These are phyloP conservation scores for Suhomyces terraborum DNA, from an alignment of 1,139 yeast species.

Conservation along the genomic window DNA sequence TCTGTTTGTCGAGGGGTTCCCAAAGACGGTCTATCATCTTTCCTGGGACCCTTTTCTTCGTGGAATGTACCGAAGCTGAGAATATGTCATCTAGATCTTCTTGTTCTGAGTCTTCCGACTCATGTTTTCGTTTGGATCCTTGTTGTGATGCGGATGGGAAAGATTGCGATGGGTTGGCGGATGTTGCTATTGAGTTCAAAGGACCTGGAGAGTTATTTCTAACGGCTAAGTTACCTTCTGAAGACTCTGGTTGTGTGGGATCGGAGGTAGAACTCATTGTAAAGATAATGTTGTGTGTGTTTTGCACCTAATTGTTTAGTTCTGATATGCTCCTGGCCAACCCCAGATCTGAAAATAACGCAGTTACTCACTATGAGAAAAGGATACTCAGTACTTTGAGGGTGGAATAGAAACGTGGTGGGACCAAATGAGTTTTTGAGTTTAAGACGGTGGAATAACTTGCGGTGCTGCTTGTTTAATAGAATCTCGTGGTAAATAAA, in stretches of 20 bases:
- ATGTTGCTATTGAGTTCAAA: background rate
- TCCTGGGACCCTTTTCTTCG: constrained; percentile 29
- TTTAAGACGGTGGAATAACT: too few species aligned
- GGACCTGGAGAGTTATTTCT: background rate
- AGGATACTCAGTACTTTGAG: too few species aligned
- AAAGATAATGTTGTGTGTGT: background rate
- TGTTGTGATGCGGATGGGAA: background rate
- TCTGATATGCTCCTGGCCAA: too few species aligned
- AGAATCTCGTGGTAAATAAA: too few species aligned
- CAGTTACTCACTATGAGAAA: too few species aligned
- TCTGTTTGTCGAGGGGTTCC: constrained; percentile 31
- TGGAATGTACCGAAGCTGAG: constrained; percentile 15
- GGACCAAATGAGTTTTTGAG: too few species aligned
- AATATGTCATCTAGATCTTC: constrained; percentile 3
- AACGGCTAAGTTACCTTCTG: too few species aligned
- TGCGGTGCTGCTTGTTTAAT: too few species aligned
- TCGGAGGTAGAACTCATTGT: constrained; percentile 1
- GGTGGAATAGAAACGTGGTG: too few species aligned
- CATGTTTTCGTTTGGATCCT: constrained; percentile 6
- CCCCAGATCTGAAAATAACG: too few species aligned
- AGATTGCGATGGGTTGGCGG: background rate
- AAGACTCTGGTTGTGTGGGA: too few species aligned
- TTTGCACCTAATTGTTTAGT: background rate
- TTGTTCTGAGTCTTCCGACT: constrained; percentile 2
- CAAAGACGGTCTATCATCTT: constrained; percentile 38